These are phyloP conservation scores for Cryptococcus hybrid DNA, from an alignment of 1,284 basidiomycete genomes.

Conservation along the genomic window DNA sequence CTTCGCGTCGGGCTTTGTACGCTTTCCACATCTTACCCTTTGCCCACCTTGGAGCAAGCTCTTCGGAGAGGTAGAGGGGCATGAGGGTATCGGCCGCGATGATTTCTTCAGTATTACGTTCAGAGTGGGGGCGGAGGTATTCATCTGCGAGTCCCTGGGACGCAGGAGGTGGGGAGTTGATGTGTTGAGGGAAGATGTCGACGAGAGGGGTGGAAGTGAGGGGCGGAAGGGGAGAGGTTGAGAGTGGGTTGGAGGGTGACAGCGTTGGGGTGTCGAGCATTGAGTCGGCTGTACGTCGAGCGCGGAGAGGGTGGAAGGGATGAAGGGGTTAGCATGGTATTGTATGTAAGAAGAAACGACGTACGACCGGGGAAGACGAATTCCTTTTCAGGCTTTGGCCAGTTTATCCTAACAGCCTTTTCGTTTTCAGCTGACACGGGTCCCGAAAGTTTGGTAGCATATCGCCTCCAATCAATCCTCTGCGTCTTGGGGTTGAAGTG, in stretches of 20 bases:
- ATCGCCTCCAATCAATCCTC: constrained; percentile 31
- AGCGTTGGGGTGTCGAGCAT: constrained; percentile 20
- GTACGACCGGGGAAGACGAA: constrained; percentile 9
- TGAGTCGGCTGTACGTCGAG: constrained; percentile 2
- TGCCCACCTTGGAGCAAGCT: constrained; percentile 45
- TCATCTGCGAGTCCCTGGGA: constrained; percentile 25
- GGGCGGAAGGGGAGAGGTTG: constrained; percentile 4
- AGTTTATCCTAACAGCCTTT: constrained; percentile 27
- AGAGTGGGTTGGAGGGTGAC: constrained; percentile 12
- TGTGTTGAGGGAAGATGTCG: constrained; percentile 9
- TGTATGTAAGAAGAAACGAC: neutral
- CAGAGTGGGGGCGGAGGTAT: constrained; percentile 11
- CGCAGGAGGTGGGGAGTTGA: constrained; percentile 22
- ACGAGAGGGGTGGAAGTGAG: neutral
- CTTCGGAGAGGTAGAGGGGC: constrained; percentile 48
- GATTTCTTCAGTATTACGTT: constrained; percentile 3
- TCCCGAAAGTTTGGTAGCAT: constrained; percentile 30
- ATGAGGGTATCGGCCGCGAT: constrained; percentile 38
- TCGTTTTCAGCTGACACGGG: constrained; percentile 8
- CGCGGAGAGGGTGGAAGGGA: neutral
- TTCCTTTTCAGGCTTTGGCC: constrained; percentile 25
- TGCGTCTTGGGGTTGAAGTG: constrained; percentile 26
- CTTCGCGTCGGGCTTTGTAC: constrained; percentile 30
- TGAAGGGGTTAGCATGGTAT: neutral
- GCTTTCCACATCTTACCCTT: constrained; percentile 37